A percentile compares a stretch with the other conserved stretches of the same genome.
Conservation (phyloP, 192 early-diverging fungal genomes). For the Podila minutissima region DNA sequence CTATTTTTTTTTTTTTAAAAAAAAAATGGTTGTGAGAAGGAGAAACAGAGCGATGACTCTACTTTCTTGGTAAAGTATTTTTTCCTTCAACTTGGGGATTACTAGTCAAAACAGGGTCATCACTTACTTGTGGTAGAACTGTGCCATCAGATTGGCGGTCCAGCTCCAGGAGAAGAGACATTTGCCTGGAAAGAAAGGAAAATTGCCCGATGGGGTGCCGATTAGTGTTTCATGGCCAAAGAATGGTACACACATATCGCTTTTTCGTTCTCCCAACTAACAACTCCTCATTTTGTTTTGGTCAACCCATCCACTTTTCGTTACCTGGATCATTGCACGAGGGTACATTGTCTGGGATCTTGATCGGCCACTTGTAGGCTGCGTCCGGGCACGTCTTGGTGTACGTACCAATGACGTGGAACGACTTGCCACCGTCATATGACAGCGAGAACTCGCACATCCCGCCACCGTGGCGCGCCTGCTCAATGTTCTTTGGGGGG, state of each 20-base stretch:
- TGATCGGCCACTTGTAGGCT: slow-evolving; percentile 43
- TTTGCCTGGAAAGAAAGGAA: slow-evolving; percentile 1
- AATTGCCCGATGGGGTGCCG: no score
- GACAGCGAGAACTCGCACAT: slow-evolving; percentile 76
- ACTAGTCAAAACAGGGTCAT: not conserved
- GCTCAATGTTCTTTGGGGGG: slow-evolving; percentile 33
- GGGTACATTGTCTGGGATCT: slow-evolving; percentile 51
- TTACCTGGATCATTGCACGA: slow-evolving; percentile 35
- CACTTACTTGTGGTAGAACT: slow-evolving; percentile 51
- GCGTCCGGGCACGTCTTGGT: slow-evolving; percentile 55
- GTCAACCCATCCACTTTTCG: not conserved
- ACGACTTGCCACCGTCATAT: slow-evolving; percentile 69
- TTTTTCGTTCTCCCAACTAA: not conserved
- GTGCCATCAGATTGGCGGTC: slow-evolving; percentile 18
- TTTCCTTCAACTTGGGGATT: not conserved
- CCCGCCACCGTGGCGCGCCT: slow-evolving; percentile 71
- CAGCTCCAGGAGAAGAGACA: slow-evolving; percentile 47
- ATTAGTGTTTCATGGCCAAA: no score
- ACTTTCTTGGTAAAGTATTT: not conserved
- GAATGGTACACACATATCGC: no score
- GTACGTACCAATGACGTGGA: slow-evolving; percentile 46
- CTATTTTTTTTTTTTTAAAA: slow-evolving; percentile 8
- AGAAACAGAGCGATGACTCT: not conserved
- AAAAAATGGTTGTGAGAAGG: no score
- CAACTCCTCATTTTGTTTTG: not conserved